Conservation (phyloP, 495 filamentous ascomycete species). For the Recurvomyces mirabilis region DNA sequence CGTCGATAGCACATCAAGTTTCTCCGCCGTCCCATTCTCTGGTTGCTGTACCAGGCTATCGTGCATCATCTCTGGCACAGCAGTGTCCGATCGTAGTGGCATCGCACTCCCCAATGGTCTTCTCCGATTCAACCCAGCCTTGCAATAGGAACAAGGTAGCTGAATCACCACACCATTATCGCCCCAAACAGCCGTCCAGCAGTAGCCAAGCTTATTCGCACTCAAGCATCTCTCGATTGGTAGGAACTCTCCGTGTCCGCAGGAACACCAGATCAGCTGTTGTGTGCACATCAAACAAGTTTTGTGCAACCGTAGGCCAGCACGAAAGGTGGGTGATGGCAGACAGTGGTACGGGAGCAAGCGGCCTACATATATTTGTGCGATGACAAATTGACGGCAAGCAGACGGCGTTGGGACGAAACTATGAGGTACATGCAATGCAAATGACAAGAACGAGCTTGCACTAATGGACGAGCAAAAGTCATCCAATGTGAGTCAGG, state of each 20-base stretch:
- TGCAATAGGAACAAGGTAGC: slow-evolving; percentile 14
- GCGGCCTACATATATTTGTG: background rate
- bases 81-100: background rate
- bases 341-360: background rate
- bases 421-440: too few relatives aligned
- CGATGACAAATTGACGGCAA: background rate
- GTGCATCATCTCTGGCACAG: background rate
- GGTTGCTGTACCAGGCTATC: too few relatives aligned
- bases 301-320: background rate
- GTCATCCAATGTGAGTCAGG: too few relatives aligned
- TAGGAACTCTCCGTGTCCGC: slow-evolving; percentile 20
- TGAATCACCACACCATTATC: slow-evolving; percentile 7
- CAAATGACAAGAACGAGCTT: too few relatives aligned
- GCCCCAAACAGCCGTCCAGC: slow-evolving; percentile 15
- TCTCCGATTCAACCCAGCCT: slow-evolving; percentile 7
- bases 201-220: background rate
- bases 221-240: slow-evolving; percentile 14
- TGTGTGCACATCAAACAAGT: slow-evolving; percentile 16
- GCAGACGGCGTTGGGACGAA: too few relatives aligned
- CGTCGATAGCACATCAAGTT: too few relatives aligned
- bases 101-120: slow-evolving; percentile 5
- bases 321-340: background rate
- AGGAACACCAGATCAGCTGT: slow-evolving; percentile 19
- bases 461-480: too few relatives aligned
- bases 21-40: background rate